Base-by-base conservation (phyloP, 306 rosid genomes). In the Herpetospermum pedunculosum region DNA sequence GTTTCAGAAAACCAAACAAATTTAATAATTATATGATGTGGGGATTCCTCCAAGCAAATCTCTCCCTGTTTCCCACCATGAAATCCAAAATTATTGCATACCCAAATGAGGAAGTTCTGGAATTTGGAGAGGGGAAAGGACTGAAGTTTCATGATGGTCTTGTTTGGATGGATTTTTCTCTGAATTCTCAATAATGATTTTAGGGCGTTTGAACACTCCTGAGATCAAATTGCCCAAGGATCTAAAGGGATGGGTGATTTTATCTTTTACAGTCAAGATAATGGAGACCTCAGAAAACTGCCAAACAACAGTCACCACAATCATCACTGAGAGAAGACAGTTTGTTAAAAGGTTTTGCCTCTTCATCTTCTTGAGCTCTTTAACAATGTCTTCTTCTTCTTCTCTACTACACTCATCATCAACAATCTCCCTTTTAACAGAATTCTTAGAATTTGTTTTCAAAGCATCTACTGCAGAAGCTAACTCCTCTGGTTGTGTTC, bases 291-390 rank as follows among this genome's bases (percentile, higher is more conserved):
- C 92, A 32, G 98, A 94, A 28, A 88, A 35, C 75, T 94, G 96
- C 96, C 98, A 94, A 74, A 81, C 83, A 48, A 88, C 10, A 1
- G 95, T 94, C 47, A 94, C 81, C 4, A 84, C 89, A 63, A 94
- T 85, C 96, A 91, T 77, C 78, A 29, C 83, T 13, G 98, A 91
- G 70, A 94, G 91, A 83, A 94, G 97, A 75, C 97, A 91, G 32
- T 91, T 91, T 30, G 95, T 89, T 16, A 89, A 69, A 19, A 77
- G 74, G 83, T 91, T 94, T 88, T 91, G 97, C 75, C 49, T 91
- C 77, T 78, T 87, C 60, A 94, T 72, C 74, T 84, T 79, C 80
- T 81, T 88, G 40, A 94, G 75, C 68, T 94, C 95, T 76, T 81
- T 87, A 23, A 85, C 76, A 14, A 91, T 81, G 69, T 86, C 87